Base-by-base conservation (phyloP, 2,329 filamentous ascomycete genomes). In the Magnaporthiopsis rhizophila region DNA sequence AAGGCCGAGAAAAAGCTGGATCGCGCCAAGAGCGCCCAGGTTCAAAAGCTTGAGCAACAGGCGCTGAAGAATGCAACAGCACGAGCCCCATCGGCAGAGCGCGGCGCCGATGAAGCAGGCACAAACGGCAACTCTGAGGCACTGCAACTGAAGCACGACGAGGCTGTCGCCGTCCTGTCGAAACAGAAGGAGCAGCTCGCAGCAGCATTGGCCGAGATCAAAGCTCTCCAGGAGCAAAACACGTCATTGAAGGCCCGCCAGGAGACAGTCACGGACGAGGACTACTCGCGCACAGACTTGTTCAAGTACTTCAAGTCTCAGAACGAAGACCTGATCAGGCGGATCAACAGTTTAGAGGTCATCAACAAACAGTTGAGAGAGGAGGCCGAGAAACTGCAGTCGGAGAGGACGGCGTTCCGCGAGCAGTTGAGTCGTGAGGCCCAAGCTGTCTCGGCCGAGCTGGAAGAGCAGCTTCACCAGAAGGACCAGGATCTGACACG, bases 1-100 rank as follows among this genome's bases (percentile, higher is more conserved):
- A 91, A 96, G 69, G 95, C 95, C 0, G 95, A 99, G 75, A 96
- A 96, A 79, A 95, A 92, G 74, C 81, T 98, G 63, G 95, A 99
- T 74, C 87, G 95, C 58, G 86, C 89, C 30, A 94, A 91, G 76
- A 99, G 95, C 73, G 80, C 87, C 21, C 92, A 96, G 65, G 92
- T 97, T 1, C 90, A 93, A 67, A 97, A 96, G 74, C 78, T 99
- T 66, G 95, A 98, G 74, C 90, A 92, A 71, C 91, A 97, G 76
- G 92, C 93, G 38, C 85, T 93, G 62, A 84, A 90, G 65, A 89
- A 89, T 65, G 86, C 84, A 18, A 78, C 83, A 8, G 80, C 78
- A 71, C 73, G 75, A 6, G 73, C 81, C 72, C 76, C 72, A 28
- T 78, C 81, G 6, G 76, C 79, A 7, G 77, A 84, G 66, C 86